These are phyloP conservation scores for Rosa multiflora DNA, from an alignment of 306 rosid genomes.

Conservation along the genomic window DNA sequence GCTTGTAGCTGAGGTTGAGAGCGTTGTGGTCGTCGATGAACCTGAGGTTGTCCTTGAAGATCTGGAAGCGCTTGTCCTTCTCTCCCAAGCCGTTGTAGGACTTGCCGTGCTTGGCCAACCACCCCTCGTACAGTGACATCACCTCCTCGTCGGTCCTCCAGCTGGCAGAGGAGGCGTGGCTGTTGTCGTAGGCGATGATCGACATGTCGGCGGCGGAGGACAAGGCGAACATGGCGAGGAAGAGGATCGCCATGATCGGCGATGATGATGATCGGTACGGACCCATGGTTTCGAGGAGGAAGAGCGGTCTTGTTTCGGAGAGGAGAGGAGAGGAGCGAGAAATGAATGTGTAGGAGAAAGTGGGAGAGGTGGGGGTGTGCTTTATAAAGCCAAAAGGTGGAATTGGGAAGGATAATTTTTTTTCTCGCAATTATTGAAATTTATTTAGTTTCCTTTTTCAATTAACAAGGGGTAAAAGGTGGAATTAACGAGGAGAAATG, in stretches of 20 bases:
- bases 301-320: no score
- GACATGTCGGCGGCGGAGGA: constrained; percentile 75
- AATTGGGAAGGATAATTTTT: no score
- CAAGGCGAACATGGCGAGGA: constrained; percentile 34
- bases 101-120: constrained; percentile 69
- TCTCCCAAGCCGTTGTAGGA: constrained; percentile 60
- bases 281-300: constrained; percentile 41
- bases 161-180: constrained; percentile 26
- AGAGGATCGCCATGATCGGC: constrained; percentile 31
- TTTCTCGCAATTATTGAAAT: neutral
- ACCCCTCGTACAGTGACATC: constrained; percentile 59
- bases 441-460: neutral
- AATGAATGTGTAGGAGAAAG: constrained; percentile 13
- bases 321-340: neutral
- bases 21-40: constrained; percentile 73
- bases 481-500: neutral
- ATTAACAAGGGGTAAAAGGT: neutral
- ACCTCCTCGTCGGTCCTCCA: constrained; percentile 59
- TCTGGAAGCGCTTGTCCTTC: constrained; percentile 69
- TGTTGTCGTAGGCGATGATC: constrained; percentile 52
- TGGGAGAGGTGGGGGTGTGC: constrained; percentile 27
- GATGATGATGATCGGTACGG: constrained; percentile 30
- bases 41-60: constrained; percentile 77
- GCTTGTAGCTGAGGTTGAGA: constrained; percentile 41
- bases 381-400: constrained; percentile 34